Evolutionary conservation across 345 rosid genomes (phyloP).

Genomic region (Ceriops zippeliana): DNA sequence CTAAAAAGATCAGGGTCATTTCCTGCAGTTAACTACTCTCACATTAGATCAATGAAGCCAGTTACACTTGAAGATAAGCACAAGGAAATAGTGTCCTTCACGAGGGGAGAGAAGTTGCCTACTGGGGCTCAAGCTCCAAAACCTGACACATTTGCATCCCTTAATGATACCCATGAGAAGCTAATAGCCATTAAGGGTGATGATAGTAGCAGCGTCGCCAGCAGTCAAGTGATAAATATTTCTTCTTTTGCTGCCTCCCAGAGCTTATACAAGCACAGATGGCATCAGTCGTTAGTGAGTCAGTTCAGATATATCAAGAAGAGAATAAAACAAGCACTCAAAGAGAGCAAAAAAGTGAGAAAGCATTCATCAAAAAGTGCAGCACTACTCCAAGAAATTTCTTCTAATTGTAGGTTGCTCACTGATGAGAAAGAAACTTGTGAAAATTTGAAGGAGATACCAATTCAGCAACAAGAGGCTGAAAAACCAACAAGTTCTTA

Average conservation of each 20-base stretch:
- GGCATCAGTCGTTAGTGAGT: conserved; percentile 43
- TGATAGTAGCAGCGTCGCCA: conserved; percentile 4
- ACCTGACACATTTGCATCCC: conserved; percentile 10
- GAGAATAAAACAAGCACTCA: conserved; percentile 51
- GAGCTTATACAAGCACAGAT: conserved; percentile 38
- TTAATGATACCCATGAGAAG: conserved; percentile 11
- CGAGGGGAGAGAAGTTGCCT: conserved; percentile 27
- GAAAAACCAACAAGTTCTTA: conserved; percentile 14
- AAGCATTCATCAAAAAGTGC: neutral
- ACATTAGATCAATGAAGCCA: conserved; percentile 29
- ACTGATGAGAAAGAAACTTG: conserved; percentile 19
- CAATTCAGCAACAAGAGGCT: conserved; percentile 15
- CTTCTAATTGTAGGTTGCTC: conserved; percentile 13
- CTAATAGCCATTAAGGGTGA: conserved; percentile 3
- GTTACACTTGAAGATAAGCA: conserved; percentile 67
- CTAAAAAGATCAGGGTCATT: conserved; percentile 77
- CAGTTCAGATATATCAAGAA: conserved; percentile 55
- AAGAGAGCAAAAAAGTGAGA: conserved; percentile 37
- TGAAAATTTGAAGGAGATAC: neutral
- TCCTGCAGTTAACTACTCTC: conserved; percentile 47
- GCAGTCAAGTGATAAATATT: conserved; percentile 25
- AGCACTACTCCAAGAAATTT: conserved; percentile 9
- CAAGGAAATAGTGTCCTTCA: conserved; percentile 62
- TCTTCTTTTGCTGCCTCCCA: conserved; percentile 19
- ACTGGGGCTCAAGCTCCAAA: conserved; percentile 13